Evolutionary conservation across 768 basidiomycete species (phyloP), one percentile per base, ranked within the genome.

Genomic region (Multifurca ochricompacta): DNA sequence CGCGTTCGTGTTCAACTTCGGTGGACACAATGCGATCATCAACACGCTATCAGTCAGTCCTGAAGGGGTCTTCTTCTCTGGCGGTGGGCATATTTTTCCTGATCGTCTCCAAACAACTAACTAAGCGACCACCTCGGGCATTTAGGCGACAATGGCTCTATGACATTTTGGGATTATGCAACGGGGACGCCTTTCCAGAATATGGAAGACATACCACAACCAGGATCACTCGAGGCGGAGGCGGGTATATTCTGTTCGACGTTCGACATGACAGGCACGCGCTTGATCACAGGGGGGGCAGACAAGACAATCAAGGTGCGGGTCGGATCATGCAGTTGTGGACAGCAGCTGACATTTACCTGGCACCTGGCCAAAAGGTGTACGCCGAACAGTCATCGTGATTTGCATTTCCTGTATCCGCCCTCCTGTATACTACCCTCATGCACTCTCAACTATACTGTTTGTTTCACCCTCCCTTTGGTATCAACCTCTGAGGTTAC

Each of bases 281-380:
- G 95, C 54, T 68, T 99, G 54, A 92, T 94, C 61, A 96, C 94
- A 14, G 96, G 96, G 34, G 88, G 94, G 4, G 96, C 96, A 10
- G 96, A 98, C 74, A 99, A 98, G 77, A 97, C 95, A 9, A 95
- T 98, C 74, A 98, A 99, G 80, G 89, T 88, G 28, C 44, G 78
- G 66, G 21, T 53, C 48, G 47, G 43, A 28, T 47, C 41, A 2
- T n/a, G 47, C 46, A 36, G 19, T 43, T 51, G 37, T 8, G 25
- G 23, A 51, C 23, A 27, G 25, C 28, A 39, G 19, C 35, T 41
- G 27, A 34, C 49, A 42, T 14, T n/a, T 18, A n/a, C 35, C 48
- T 47, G 1, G n/a, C n/a, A n/a, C n/a, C n/a, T n/a, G n/a, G 14
- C 25, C 14, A 35, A 23, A 32, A 79, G 79, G 69, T 88, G 35